Percentiles rank a stretch among this genome's conserved stretches.
These are phyloP conservation scores for Leishmania turanica DNA, from an alignment of 208 protist species.

Conservation along the genomic window DNA sequence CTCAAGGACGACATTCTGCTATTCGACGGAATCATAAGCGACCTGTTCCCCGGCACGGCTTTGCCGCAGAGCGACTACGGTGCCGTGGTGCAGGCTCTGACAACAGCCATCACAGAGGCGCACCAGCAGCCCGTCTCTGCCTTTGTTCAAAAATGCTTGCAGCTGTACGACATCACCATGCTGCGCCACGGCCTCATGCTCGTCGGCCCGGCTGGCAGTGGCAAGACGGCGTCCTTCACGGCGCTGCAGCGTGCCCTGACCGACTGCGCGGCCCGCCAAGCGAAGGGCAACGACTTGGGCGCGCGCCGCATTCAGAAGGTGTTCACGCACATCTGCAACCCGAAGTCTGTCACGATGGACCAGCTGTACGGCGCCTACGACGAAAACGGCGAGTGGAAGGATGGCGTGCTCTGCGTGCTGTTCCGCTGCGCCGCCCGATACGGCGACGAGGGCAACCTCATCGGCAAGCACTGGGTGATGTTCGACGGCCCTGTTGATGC, in stretches of 20 bases:
- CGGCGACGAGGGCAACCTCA: slow-evolving; percentile 77
- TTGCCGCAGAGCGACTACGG: slow-evolving; percentile 95
- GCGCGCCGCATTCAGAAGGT: slow-evolving; percentile 87
- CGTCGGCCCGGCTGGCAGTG: slow-evolving; percentile 96
- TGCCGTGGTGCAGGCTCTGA: slow-evolving; percentile 83
- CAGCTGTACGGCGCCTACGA: slow-evolving; percentile 98
- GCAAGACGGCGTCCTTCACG: slow-evolving; percentile 95
- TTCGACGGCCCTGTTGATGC: slow-evolving; percentile 98
- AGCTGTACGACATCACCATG: slow-evolving; percentile 98
- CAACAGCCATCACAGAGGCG: slow-evolving; percentile 54
- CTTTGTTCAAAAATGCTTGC: slow-evolving; percentile 97
- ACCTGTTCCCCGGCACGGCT: slow-evolving; percentile 97
- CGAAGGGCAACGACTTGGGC: slow-evolving; percentile 70
- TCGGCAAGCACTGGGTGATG: slow-evolving; percentile 96
- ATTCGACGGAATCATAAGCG: slow-evolving; percentile 98
- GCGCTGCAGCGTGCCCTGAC: slow-evolving; percentile 86
- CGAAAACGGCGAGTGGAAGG: slow-evolving; percentile 97
- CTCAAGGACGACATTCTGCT: slow-evolving; percentile 94
- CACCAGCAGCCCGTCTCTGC: slow-evolving; percentile 89
- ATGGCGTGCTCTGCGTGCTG: slow-evolving; percentile 96
- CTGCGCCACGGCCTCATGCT: slow-evolving; percentile 99
- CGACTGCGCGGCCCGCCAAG: slow-evolving; percentile 70
- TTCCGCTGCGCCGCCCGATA: slow-evolving; percentile 93
- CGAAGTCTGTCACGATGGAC: slow-evolving; percentile 98
- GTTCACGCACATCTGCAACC: slow-evolving; percentile 95